Conservation (phyloP, 768 basidiomycete genomes). For the Cystobasidium onofrii region DNA sequence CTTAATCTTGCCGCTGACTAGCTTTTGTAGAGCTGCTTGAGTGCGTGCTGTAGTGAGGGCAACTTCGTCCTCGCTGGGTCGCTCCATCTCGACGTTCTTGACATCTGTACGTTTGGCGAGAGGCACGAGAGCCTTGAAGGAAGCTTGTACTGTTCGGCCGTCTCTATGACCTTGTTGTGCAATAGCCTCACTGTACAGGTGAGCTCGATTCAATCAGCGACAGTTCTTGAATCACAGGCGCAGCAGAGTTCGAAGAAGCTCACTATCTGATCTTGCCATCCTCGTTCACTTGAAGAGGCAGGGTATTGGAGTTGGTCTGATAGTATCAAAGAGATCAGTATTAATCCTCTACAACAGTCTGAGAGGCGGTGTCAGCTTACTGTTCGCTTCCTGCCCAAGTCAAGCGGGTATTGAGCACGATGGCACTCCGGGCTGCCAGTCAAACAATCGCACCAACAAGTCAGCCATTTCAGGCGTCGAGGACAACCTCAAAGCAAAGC, state of each 20-base stretch:
- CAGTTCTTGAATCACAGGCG: background rate
- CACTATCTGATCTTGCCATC: slow-evolving; percentile 88
- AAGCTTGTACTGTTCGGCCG: slow-evolving; percentile 80
- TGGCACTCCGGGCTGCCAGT: slow-evolving; percentile 76
- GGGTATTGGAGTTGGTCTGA: slow-evolving; percentile 59
- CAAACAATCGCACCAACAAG: background rate
- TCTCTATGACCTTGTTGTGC: slow-evolving; percentile 86
- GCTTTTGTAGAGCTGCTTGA: slow-evolving; percentile 78
- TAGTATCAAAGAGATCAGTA: background rate
- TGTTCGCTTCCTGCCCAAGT: slow-evolving; percentile 91
- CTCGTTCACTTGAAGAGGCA: slow-evolving; percentile 90
- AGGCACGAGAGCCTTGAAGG: slow-evolving; percentile 96
- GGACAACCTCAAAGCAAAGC: no score
- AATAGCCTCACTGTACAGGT: slow-evolving; percentile 10
- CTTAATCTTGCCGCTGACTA: slow-evolving; percentile 93
- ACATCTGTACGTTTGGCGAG: slow-evolving; percentile 81
- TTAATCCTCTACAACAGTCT: no score
- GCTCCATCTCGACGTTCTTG: slow-evolving; percentile 71
- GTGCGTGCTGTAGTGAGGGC: slow-evolving; percentile 86
- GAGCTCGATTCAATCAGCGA: background rate
- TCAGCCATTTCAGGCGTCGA: slow-evolving; percentile 1
- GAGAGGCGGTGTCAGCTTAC: slow-evolving; percentile 37
- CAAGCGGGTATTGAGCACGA: slow-evolving; percentile 91
- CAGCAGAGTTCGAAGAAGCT: background rate
- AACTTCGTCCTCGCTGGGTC: slow-evolving; percentile 88